A percentile compares a stretch with the other conserved stretches of the same genome.
These are phyloP conservation scores for Bisporella sp. DNA, from an alignment of 2,329 filamentous ascomycete species.

Conservation along the genomic window DNA sequence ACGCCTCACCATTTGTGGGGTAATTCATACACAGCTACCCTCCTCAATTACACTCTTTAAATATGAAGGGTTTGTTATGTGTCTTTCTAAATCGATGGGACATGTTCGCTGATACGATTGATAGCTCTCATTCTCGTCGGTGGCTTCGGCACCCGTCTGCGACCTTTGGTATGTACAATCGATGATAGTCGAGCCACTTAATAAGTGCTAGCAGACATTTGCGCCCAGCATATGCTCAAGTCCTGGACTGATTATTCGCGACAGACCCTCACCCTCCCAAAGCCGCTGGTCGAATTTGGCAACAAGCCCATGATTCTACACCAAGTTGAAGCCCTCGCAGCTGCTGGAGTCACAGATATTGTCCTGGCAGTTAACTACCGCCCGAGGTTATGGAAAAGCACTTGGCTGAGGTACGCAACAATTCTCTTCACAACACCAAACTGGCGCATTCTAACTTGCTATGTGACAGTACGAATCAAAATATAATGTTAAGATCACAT, in stretches of 20 bases:
- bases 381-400: slow-evolving; percentile 93
- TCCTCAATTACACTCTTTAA: slow-evolving; percentile 13
- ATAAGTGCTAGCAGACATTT: slow-evolving; percentile 10
- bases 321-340: slow-evolving; percentile 91
- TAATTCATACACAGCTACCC: slow-evolving; percentile 2
- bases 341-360: slow-evolving; percentile 92
- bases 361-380: slow-evolving; percentile 98
- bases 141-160: slow-evolving; percentile 95
- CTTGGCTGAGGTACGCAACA: slow-evolving; percentile 67
- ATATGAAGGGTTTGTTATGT: slow-evolving; percentile 26
- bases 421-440: neutral
- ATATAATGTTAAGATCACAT: slow-evolving; percentile 92
- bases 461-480: slow-evolving; percentile 68
- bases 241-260: slow-evolving; percentile 16
- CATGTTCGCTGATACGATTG: too few relatives aligned
- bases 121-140: slow-evolving; percentile 96
- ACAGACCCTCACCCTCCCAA: slow-evolving; percentile 91
- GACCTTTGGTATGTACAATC: slow-evolving; percentile 70
- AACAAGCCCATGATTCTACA: slow-evolving; percentile 99
- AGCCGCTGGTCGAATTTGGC: slow-evolving; percentile 94
- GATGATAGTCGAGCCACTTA: slow-evolving; percentile 10
- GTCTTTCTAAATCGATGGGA: too few relatives aligned
- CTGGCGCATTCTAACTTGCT: neutral
- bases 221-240: slow-evolving; percentile 9
- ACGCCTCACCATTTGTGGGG: slow-evolving; percentile 11